Percentiles rank a stretch among this genome's conserved stretches.
These are phyloP conservation scores for Ogataea nonfermentans DNA, from an alignment of 805 yeast genomes.

Conservation along the genomic window DNA sequence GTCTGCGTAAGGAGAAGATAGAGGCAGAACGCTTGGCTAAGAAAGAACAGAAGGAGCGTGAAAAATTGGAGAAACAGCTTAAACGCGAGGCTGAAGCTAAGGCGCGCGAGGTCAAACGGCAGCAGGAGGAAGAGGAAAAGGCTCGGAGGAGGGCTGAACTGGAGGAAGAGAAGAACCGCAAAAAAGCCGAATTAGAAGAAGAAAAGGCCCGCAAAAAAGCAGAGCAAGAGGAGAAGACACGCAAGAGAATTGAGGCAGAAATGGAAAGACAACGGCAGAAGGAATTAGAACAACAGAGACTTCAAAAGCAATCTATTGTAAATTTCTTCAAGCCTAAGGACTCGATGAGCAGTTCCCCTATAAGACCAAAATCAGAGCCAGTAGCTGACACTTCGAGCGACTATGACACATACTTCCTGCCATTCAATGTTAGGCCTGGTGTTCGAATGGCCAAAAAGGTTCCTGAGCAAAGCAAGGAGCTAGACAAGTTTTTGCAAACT, in stretches of 20 bases:
- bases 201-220: constrained; percentile 27
- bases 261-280: constrained; percentile 24
- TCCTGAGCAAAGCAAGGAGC: constrained; percentile 5
- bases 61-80: constrained; percentile 25
- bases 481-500: constrained; percentile 20
- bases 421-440: constrained; percentile 30
- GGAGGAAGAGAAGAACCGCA: constrained; percentile 20
- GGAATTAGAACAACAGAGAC: constrained; percentile 25
- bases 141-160: constrained; percentile 37
- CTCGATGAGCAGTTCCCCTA: constrained; percentile 2
- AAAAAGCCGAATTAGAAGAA: constrained; percentile 28
- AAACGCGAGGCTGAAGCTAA: constrained; percentile 32
- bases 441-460: constrained; percentile 15
- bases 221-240: constrained; percentile 21
- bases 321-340: constrained; percentile 33
- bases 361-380: neutral
- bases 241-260: constrained; percentile 20
- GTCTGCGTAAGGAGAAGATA: constrained; percentile 27
- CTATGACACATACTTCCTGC: constrained; percentile 28
- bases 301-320: constrained; percentile 31
- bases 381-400: constrained; percentile 12
- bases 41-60: constrained; percentile 32
- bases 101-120: constrained; percentile 28
- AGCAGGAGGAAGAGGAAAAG: constrained; percentile 34
- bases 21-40: constrained; percentile 25